Evolutionary conservation across 1,284 basidiomycete genomes (phyloP).

Genomic region (Vanrija humicola): DNA sequence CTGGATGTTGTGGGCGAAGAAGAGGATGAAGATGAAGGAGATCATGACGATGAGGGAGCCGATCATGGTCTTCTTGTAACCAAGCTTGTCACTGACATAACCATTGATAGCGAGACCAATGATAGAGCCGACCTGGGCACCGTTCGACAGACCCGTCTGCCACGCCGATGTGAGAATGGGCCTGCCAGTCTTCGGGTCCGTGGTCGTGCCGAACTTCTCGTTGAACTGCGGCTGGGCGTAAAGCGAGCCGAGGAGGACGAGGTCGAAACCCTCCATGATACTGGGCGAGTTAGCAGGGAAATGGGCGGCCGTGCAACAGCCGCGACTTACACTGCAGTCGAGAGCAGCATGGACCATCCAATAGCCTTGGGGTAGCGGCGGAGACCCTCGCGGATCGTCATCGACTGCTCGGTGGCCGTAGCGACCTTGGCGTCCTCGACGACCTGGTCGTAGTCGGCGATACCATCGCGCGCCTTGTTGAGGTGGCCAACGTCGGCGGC

Average conservation of each 20-base stretch:
- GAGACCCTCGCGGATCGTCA: constrained; percentile 28
- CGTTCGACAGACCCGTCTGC: constrained; percentile 45
- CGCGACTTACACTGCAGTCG: constrained; percentile 14
- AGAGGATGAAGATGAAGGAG: constrained; percentile 39
- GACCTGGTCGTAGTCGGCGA: constrained; percentile 6
- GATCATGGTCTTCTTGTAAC: constrained; percentile 7
- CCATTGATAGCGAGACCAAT: constrained; percentile 3
- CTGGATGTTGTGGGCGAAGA: constrained; percentile 41
- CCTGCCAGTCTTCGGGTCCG: constrained; percentile 14
- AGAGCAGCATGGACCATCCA: constrained; percentile 43
- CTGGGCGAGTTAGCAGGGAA: no score
- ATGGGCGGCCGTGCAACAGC: no score
- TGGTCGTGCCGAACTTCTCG: constrained; percentile 13
- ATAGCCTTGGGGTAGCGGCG: constrained; percentile 46
- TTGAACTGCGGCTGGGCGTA: constrained; percentile 11
- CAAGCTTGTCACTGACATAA: neutral
- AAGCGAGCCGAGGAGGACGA: neutral
- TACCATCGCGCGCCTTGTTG: neutral
- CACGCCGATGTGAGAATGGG: constrained; percentile 46
- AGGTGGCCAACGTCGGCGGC: no score
- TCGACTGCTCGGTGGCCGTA: constrained; percentile 25
- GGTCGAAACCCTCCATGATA: constrained; percentile 3
- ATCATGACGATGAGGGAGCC: constrained; percentile 33
- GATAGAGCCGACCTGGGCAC: constrained; percentile 8
- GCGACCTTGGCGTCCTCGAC: constrained; percentile 7